A percentile compares a stretch with the other conserved stretches of the same genome.
These are phyloP conservation scores for Aspergillus aculeatus DNA, from an alignment of 2,329 filamentous ascomycete genomes.

Conservation along the genomic window DNA sequence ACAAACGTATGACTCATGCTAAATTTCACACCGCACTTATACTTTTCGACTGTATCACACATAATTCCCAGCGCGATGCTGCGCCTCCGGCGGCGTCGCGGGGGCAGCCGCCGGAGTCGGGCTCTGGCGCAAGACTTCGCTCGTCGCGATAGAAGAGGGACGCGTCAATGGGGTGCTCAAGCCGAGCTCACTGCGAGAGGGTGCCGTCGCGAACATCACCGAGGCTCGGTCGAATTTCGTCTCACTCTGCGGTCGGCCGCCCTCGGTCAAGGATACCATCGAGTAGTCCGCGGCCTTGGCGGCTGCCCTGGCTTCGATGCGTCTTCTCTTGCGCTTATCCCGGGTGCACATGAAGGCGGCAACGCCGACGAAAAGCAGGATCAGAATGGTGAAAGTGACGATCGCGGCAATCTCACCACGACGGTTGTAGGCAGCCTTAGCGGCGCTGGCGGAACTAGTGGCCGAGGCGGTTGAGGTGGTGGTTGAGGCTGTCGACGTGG, in stretches of 20 bases:
- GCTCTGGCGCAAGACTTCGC: constrained; percentile 1
- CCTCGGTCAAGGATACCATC: not conserved
- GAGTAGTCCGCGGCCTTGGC: constrained; percentile 3
- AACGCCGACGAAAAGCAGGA: not conserved
- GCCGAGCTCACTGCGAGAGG: not conserved
- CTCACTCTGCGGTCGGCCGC: not conserved
- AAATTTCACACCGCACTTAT: too few species aligned
- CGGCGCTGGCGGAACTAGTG: constrained; percentile 1
- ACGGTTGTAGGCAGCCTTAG: not conserved
- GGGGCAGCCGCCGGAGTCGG: not conserved
- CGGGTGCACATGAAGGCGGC: not conserved
- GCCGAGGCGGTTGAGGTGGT: constrained; percentile 7
- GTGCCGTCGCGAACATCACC: constrained; percentile 7
- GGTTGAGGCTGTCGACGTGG: constrained; percentile 3
- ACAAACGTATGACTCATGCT: too few species aligned
- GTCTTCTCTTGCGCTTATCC: not conserved
- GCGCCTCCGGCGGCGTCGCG: not conserved
- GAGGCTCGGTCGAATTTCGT: constrained; percentile 8
- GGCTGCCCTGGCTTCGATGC: not conserved
- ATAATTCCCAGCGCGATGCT: not conserved
- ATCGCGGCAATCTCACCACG: constrained; percentile 6
- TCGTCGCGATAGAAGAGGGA: constrained; percentile 3
- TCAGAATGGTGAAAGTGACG: constrained; percentile 1
- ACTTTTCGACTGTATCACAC: not conserved
- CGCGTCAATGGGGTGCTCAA: not conserved